Base-by-base conservation (phyloP, 495 filamentous ascomycete genomes). In the Podospora comata region DNA sequence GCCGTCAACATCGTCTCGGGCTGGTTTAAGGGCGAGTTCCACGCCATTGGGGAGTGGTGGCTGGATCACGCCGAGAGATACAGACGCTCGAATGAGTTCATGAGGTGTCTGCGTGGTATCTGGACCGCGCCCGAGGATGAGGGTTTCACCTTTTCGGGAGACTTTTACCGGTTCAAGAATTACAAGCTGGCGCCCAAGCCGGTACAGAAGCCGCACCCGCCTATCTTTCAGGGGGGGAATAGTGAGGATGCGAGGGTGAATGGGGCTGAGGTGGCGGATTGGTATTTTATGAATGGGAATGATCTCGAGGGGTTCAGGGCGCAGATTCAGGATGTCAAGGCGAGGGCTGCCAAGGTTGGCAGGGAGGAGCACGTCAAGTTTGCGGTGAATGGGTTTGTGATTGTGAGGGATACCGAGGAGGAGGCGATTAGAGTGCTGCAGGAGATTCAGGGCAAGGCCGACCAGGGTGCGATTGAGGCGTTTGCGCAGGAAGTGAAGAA, bases 201-300 rank as follows among this genome's bases (percentile, higher is more conserved):
- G 2, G 57, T 84, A 18, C 75, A 73, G 60, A 74, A 78, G 20
- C 80, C 81, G 20, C 76, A 80, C 62, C 82, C 82, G 0, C 75
- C 81, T 62, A 82, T 84, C 53, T 83, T 83, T 72, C 81, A 84
- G 70, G 81, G 81, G 56, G 82, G 82, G 9, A 84, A 84, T 70
- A 79, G 76, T 30, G 73, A 81, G 39, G 80, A 84, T 63, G 82
- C 82, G 1, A 71, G 78, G 18, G 73, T 81, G 61, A 83, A 83
- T 65, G 80, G 76, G 7, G 79, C 79, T 11, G 65, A 73, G n/a
- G 81, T 77, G 4, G 74, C 71, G 7, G 81, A 83, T 62, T 83
- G 77, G 73, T 84, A 84, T 71, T 84, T 83, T 66, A 83, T 83
- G 80, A 84, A 83, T 67, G 81, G 82, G 27, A 83, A 83, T 67